Base-by-base conservation (phyloP, 2,329 filamentous ascomycete species). In the Hymenoscyphus fructigenus region DNA sequence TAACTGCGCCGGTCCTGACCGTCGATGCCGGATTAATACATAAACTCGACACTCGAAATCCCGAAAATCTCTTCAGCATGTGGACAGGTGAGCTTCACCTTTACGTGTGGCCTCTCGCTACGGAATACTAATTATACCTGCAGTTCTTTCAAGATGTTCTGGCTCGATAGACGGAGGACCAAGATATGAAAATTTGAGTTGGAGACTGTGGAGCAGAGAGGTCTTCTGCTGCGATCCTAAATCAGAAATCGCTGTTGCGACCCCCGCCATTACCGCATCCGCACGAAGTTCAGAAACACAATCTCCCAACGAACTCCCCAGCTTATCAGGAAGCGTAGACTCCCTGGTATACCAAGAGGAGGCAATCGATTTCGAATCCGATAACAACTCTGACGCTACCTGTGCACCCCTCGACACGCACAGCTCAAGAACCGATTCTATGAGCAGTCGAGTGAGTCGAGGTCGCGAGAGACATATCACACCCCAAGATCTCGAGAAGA, bases 131-230 rank as follows among this genome's bases (percentile, higher is more conserved):
- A 66, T 59, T 15, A n/a, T 20, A 2, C 66, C 53, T 75, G 28
- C 17, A 95, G 93, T 98, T 66, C 97, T 98, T 76, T 94, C 93
- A 60, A 92, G 93, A 80, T 97, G 94, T 79, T 92, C 93, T 75
- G 92, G 95, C 75, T 95, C 93, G 61, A 90, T 98, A 77, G 92
- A 97, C 76, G 91, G 98, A 79, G 95, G 95, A 64, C 88, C 92
- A 75, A 85, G 95, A 75, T 83, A 97, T 76, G 95, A 98, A 78
- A 98, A 99, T 80, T 83, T 99, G 68, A 96, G 91, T 77, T 98
- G 95, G 95, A 85, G 95, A 73, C 81, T 98, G 67, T 98, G 93
- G 94, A 96, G 92, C 73, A 86, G 93, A 74, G 93, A 98, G 77
- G 94, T 91, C 12, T 92, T 97, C 73, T 96, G 93, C 79, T 93